Conservation (phyloP, 1,139 yeast species). For the Geotrichum siamense region DNA sequence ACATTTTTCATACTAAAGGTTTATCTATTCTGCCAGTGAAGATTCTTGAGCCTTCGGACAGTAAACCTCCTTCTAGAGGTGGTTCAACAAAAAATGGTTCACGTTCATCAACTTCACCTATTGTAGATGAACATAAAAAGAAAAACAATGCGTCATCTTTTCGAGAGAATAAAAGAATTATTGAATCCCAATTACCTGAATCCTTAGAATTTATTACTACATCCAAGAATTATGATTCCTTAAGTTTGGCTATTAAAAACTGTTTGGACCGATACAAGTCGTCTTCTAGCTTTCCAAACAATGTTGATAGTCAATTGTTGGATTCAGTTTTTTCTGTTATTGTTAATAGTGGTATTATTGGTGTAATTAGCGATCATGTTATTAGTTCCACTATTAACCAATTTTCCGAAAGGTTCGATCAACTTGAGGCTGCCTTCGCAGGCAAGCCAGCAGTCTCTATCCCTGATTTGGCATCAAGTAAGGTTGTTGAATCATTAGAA, state of each 20-base stretch:
- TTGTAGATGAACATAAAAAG: background rate
- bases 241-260: background rate
- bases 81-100: background rate
- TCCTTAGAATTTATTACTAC: no score
- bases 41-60: no score
- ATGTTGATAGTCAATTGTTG: constrained; percentile 2
- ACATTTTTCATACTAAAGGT: constrained; percentile 15
- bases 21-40: constrained; percentile 14
- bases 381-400: background rate
- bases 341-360: constrained; percentile 13
- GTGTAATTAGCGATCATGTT: constrained; percentile 6
- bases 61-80: no score
- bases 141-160: background rate
- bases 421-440: background rate
- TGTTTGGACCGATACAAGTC: constrained; percentile 6
- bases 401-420: constrained; percentile 4
- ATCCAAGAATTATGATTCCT: background rate
- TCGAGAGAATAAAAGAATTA: no score
- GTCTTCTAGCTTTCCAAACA: constrained; percentile 5
- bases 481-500: background rate
- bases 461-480: background rate
- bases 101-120: background rate
- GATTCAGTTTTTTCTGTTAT: constrained; percentile 6
- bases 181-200: background rate
- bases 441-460: background rate